phyloP scores from a whole-genome alignment of 495 filamentous ascomycete species.

The Penicillium flavigenum region DNA sequence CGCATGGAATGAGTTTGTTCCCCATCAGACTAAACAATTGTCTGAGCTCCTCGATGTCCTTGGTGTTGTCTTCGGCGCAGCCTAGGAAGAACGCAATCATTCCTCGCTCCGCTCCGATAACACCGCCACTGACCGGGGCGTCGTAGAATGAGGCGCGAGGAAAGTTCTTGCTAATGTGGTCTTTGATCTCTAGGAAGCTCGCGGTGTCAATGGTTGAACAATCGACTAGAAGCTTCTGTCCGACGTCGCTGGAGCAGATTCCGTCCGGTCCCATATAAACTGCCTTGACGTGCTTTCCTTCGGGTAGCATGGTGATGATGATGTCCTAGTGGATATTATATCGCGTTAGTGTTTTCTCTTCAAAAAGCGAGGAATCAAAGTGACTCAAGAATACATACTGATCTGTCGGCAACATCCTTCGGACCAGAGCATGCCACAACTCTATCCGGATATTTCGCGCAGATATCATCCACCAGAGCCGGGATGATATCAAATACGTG shows the following conservation, averaged over 20 bases:
- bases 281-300: conserved; percentile 61
- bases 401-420: conserved; percentile 43
- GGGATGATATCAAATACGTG: conserved; percentile 43
- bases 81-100: conserved; percentile 53
- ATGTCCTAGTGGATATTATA: conserved; percentile 48
- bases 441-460: conserved; percentile 24
- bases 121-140: conserved; percentile 46
- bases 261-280: conserved; percentile 49
- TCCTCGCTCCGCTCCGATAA: conserved; percentile 46
- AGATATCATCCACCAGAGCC: conserved; percentile 34
- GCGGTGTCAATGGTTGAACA: conserved; percentile 48
- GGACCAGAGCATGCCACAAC: conserved; percentile 28
- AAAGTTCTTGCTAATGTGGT: conserved; percentile 22
- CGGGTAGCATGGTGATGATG: conserved; percentile 65
- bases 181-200: conserved; percentile 38
- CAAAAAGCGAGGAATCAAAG: neutral
- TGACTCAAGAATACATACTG: conserved; percentile 25
- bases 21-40: conserved; percentile 47
- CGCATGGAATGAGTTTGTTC: conserved; percentile 48
- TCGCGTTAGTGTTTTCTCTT: neutral
- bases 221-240: conserved; percentile 39
- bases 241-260: conserved; percentile 31
- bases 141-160: conserved; percentile 40
- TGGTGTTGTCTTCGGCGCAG: conserved; percentile 30
- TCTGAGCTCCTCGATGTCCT: conserved; percentile 29